Evolutionary conservation across 768 basidiomycete genomes (phyloP).

Genomic region (Leccinellum rugosiceps): DNA sequence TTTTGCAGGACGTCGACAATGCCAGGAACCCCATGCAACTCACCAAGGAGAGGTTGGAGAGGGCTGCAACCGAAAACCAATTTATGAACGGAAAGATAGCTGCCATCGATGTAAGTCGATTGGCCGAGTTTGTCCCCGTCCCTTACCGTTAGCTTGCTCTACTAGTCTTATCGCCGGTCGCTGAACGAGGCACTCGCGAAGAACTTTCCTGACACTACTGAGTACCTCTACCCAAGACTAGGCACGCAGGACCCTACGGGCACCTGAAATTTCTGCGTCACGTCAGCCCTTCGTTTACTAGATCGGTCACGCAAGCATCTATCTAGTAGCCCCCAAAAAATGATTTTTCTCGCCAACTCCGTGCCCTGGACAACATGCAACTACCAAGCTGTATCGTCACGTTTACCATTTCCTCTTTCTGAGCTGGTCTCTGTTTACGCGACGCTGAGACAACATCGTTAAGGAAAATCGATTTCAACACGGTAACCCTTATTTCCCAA

Average conservation of each 20-base stretch:
- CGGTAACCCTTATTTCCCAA: slow-evolving; percentile 17
- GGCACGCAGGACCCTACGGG: slow-evolving; percentile 8
- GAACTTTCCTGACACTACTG: slow-evolving; percentile 59
- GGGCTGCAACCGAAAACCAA: slow-evolving; percentile 85
- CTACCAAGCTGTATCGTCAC: neutral
- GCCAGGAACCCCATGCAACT: slow-evolving; percentile 78
- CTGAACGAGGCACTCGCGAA: slow-evolving; percentile 69
- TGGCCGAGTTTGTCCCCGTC: neutral
- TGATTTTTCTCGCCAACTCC: neutral
- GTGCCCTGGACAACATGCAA: slow-evolving; percentile 2
- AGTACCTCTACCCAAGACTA: slow-evolving; percentile 20
- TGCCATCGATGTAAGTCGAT: slow-evolving; percentile 59
- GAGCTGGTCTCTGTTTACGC: neutral
- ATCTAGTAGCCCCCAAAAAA: neutral
- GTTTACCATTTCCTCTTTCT: slow-evolving; percentile 2
- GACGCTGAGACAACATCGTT: slow-evolving; percentile 9
- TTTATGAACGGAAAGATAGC: slow-evolving; percentile 88
- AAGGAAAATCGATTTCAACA: slow-evolving; percentile 14
- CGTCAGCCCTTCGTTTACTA: neutral
- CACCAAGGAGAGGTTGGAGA: slow-evolving; percentile 75
- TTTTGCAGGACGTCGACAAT: slow-evolving; percentile 76
- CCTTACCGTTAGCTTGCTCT: slow-evolving; percentile 5
- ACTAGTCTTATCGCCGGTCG: slow-evolving; percentile 68
- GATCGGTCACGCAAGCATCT: neutral
- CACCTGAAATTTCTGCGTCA: slow-evolving; percentile 3